phyloP scores from a whole-genome alignment of 768 basidiomycete species.

The Boletus pseudopeckii region DNA sequence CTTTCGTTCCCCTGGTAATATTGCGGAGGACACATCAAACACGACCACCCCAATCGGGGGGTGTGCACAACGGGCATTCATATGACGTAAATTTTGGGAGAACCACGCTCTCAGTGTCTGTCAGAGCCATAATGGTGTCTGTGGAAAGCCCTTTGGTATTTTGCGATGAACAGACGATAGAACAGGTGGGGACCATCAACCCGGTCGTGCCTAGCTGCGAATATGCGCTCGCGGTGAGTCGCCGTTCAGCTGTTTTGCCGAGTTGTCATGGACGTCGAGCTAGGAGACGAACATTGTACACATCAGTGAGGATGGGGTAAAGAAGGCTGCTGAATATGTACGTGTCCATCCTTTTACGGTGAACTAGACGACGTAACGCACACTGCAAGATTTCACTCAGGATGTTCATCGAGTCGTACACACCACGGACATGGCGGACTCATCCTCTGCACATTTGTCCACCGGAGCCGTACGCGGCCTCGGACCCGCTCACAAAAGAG shows the following conservation, averaged over 20 bases:
- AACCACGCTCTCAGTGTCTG: background rate
- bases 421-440: constrained; percentile 77
- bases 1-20: background rate
- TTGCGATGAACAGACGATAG: background rate
- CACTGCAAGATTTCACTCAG: constrained; percentile 54
- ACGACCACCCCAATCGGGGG: background rate
- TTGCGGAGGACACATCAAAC: background rate
- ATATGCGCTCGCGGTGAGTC: constrained; percentile 53
- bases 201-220: constrained; percentile 60
- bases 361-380: background rate
- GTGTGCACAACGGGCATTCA: constrained; percentile 1
- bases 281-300: constrained; percentile 61
- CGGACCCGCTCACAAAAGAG: constrained; percentile 51
- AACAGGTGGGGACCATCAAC: constrained; percentile 34
- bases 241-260: background rate
- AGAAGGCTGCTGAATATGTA: constrained; percentile 65
- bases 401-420: constrained; percentile 62
- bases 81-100: constrained; percentile 6
- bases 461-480: constrained; percentile 54
- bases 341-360: constrained; percentile 11
- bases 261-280: background rate
- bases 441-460: constrained; percentile 67
- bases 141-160: background rate
- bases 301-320: constrained; percentile 58
- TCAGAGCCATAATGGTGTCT: constrained; percentile 15